Evolutionary conservation across 2,329 filamentous ascomycete genomes (phyloP).

Genomic region (Chaetomiaceae sp.): DNA sequence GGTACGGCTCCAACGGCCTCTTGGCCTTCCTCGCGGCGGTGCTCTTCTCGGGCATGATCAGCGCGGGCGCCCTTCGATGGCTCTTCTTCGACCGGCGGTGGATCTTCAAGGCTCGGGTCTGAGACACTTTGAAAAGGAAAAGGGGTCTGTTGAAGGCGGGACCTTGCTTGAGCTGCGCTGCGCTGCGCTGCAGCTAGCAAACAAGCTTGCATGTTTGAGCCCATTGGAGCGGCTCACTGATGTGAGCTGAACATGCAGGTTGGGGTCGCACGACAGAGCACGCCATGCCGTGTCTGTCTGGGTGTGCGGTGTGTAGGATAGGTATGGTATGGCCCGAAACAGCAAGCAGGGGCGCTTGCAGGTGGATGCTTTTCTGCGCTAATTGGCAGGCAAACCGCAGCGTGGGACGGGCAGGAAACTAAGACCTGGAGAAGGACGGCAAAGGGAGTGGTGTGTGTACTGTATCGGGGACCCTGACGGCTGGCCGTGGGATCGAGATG

Average conservation of each 20-base stretch:
- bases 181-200: no score
- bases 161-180: no score
- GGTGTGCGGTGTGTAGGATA: neutral
- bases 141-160: no score
- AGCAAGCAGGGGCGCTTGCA: neutral
- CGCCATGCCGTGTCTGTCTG: neutral
- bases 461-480: neutral
- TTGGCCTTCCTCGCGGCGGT: conserved; percentile 27
- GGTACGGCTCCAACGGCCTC: conserved; percentile 18
- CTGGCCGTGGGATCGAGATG: neutral
- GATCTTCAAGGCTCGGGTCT: conserved; percentile 23
- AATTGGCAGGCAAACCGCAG: no score
- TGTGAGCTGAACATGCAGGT: neutral
- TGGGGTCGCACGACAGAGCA: conserved; percentile 4
- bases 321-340: neutral
- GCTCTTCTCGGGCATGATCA: conserved; percentile 24
- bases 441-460: neutral
- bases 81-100: conserved; percentile 20
- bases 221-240: neutral
- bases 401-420: no score
- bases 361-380: no score
- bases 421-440: no score
- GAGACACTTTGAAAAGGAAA: conserved; percentile 1
- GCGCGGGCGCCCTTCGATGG: conserved; percentile 24
- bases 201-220: no score